Conservation (phyloP, 2,329 filamentous ascomycete genomes). For the Monosporascus sp. region DNA sequence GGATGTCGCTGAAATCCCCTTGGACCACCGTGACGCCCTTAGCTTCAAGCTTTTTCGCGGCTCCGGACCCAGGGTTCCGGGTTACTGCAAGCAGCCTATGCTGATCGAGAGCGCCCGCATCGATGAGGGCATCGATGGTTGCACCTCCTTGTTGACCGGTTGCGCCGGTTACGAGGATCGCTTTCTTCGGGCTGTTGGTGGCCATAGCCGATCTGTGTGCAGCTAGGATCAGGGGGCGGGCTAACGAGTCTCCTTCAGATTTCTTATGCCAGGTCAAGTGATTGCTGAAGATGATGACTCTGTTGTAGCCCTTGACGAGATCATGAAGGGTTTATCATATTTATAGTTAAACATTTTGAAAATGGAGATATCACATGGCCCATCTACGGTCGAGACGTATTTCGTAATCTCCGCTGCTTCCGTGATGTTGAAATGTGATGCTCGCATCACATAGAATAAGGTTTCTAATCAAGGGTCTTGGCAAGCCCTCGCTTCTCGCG, state of each 20-base stretch:
- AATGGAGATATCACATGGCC: too few species aligned
- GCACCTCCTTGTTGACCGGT: constrained; percentile 34
- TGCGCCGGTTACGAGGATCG: constrained; percentile 29
- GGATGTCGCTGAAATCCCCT: constrained; percentile 49
- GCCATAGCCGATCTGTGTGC: background rate
- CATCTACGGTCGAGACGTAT: too few species aligned
- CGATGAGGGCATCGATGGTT: constrained; percentile 25
- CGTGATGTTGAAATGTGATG: too few species aligned
- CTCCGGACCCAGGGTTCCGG: constrained; percentile 45
- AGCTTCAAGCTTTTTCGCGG: constrained; percentile 41
- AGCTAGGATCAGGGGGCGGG: too few species aligned
- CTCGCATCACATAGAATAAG: too few species aligned
- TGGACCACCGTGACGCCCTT: constrained; percentile 49
- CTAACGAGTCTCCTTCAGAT: too few species aligned
- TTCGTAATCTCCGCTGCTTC: too few species aligned
- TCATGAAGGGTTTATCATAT: background rate
- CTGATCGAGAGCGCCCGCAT: constrained; percentile 31
- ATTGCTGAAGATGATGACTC: background rate
- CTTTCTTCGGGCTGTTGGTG: background rate
- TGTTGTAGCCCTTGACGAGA: background rate
- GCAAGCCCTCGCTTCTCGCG: too few species aligned
- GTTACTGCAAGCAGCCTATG: constrained; percentile 56
- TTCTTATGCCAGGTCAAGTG: background rate
- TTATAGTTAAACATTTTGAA: background rate
- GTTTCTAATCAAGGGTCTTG: too few species aligned